Evolutionary conservation across 2,329 filamentous ascomycete species (phyloP), one percentile per base, ranked within the genome.

Genomic region (Penicillium sp.): DNA sequence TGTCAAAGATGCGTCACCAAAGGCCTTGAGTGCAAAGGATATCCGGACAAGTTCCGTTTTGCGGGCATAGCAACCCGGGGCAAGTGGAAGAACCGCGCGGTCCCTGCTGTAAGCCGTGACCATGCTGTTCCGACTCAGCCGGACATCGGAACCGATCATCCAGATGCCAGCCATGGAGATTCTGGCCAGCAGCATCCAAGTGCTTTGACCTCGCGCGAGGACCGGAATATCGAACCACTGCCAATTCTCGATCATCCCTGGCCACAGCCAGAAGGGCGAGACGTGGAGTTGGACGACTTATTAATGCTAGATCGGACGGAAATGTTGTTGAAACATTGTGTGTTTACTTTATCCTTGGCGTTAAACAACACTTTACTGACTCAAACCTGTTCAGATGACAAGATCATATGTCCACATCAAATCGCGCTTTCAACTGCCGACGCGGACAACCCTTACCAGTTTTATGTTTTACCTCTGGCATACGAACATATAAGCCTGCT

Each of bases 11-110:
- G 69, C 40, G 58, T 68, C 16, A 62, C 61, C 11, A 72, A 69
- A 45, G 69, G 69, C 33, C 55, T 70, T 16, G 52, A 67, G 42
- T 72, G 69, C 50, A 64, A 59, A 35, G 68, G 67, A 14, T 70
- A 70, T 45, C 68, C 68, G 2, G 68, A 70, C 7, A 68, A 67
- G n/a, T 70, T 69, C 51, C 61, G 66, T 2, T 70, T 70, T 22
- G 67, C 67, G 40, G 67, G 67, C 1, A 61, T 70, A 25, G 67
- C 67, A 19, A 69, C 62, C 50, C 64, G 67, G 9, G 68, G 68
- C 4, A 69, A 67, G 42, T 70, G 67, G 68, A 70, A 68, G 42
- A 61, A 62, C 38, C 62, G 59, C 17, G 59, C 60, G 19, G 53
- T 61, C 19, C 68, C 67, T 10, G 36, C 45, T 40, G 35, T 35